Conservation (phyloP, 179 eudicot species). For the Vitellaria paradoxa region DNA sequence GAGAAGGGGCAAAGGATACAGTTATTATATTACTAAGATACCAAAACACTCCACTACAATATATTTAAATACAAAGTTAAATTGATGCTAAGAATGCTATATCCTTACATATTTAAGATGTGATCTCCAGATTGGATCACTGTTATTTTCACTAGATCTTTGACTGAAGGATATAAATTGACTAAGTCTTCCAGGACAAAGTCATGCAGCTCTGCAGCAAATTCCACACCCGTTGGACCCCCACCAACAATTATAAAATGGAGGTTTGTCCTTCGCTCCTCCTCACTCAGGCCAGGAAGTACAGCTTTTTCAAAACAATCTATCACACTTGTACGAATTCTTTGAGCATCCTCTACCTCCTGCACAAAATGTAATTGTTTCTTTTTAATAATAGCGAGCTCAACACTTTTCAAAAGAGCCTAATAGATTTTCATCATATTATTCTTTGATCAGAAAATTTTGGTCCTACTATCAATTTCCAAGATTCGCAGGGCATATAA, state of each 20-base stretch:
- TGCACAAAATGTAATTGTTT: slow-evolving; percentile 24
- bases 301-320: slow-evolving; percentile 90
- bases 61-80: not conserved
- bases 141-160: slow-evolving; percentile 62
- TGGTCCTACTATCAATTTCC: not conserved
- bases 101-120: slow-evolving; percentile 79
- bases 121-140: slow-evolving; percentile 89
- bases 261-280: slow-evolving; percentile 65
- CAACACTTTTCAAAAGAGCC: not conserved
- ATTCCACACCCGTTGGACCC: slow-evolving; percentile 95
- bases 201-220: slow-evolving; percentile 95
- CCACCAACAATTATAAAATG: slow-evolving; percentile 97
- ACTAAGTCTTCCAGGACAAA: slow-evolving; percentile 65
- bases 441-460: not conserved
- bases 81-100: not conserved
- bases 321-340: slow-evolving; percentile 62
- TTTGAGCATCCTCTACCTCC: slow-evolving; percentile 96
- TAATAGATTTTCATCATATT: not conserved
- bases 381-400: not conserved
- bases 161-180: slow-evolving; percentile 60
- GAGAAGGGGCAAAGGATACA: not conserved
- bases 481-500: not conserved
- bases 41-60: not conserved
- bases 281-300: slow-evolving; percentile 76
- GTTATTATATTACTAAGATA: not conserved